A percentile compares a stretch with the other conserved stretches of the same genome.
Evolutionary conservation across 768 basidiomycete species (phyloP).

Genomic region (Clavulina sp.): DNA sequence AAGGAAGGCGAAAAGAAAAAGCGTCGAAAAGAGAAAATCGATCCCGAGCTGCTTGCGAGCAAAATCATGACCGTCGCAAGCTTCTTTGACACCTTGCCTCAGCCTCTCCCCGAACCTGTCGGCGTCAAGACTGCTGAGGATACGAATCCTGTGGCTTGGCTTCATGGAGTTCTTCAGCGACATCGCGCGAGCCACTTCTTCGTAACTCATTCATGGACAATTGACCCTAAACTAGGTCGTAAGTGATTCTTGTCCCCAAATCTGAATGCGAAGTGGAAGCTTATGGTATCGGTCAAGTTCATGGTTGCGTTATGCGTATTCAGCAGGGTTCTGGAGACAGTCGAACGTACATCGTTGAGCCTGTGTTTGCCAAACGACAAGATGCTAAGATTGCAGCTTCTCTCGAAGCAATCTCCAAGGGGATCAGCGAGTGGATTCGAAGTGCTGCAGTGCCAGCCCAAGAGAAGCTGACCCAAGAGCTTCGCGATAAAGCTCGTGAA

Average conservation of each 20-base stretch:
- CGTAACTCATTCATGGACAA: constrained; percentile 26
- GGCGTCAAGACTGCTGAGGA: constrained; percentile 29
- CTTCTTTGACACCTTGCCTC: constrained; percentile 49
- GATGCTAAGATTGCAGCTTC: constrained; percentile 59
- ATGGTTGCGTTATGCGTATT: constrained; percentile 46
- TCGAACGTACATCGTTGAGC: constrained; percentile 45
- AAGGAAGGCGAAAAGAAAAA: background rate
- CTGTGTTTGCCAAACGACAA: constrained; percentile 36
- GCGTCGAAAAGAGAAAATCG: constrained; percentile 3
- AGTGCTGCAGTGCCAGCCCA: constrained; percentile 27
- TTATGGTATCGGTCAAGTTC: constrained; percentile 22
- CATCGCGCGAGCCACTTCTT: constrained; percentile 4
- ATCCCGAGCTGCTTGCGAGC: constrained; percentile 6
- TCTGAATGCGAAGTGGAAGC: background rate
- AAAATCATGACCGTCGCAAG: constrained; percentile 29
- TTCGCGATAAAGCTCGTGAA: constrained; percentile 28
- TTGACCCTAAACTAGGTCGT: constrained; percentile 29
- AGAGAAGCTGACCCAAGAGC: constrained; percentile 27
- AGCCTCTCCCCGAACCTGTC: constrained; percentile 41
- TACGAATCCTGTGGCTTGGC: constrained; percentile 36
- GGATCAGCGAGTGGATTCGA: constrained; percentile 39
- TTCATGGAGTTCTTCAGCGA: constrained; percentile 32
- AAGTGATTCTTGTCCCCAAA: constrained; percentile 15
- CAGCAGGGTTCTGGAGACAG: constrained; percentile 30
- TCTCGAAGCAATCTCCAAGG: constrained; percentile 45